Conservation (phyloP, 805 yeast species). For the Nakazawaea siamensis region DNA sequence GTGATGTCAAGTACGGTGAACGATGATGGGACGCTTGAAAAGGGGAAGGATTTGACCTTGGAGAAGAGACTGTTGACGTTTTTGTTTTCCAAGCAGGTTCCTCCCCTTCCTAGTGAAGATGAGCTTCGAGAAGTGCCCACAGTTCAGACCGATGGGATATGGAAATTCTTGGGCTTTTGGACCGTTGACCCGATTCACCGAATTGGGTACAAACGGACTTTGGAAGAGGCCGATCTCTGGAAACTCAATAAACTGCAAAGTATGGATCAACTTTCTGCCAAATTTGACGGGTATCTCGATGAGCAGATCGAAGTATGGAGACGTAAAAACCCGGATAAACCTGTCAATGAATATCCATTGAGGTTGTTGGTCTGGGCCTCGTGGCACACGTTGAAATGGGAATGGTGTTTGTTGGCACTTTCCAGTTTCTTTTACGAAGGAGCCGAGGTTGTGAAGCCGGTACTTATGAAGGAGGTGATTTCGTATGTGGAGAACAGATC, state of each 20-base stretch:
- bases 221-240: conserved; percentile 58
- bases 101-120: conserved; percentile 33
- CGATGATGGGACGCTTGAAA: too few species aligned
- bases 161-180: too few species aligned
- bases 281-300: conserved; percentile 26
- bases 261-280: conserved; percentile 13
- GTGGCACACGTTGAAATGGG: conserved; percentile 37
- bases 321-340: neutral
- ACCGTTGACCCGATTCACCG: conserved; percentile 61
- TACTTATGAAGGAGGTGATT: conserved; percentile 28
- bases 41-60: too few species aligned
- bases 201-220: conserved; percentile 63
- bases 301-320: conserved; percentile 5
- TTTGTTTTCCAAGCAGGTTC: too few species aligned
- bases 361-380: conserved; percentile 30
- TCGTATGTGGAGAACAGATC: conserved; percentile 28
- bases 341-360: conserved; percentile 24
- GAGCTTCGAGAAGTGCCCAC: conserved; percentile 34
- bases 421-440: conserved; percentile 37
- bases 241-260: conserved; percentile 27
- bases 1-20: too few species aligned
- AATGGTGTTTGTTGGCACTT: conserved; percentile 30
- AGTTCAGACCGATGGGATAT: conserved; percentile 30
- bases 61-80: too few species aligned
- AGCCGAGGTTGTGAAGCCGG: conserved; percentile 44